Evolutionary conservation across 257 asterid species (phyloP).

Genomic region (Nicotiana attenuata): DNA sequence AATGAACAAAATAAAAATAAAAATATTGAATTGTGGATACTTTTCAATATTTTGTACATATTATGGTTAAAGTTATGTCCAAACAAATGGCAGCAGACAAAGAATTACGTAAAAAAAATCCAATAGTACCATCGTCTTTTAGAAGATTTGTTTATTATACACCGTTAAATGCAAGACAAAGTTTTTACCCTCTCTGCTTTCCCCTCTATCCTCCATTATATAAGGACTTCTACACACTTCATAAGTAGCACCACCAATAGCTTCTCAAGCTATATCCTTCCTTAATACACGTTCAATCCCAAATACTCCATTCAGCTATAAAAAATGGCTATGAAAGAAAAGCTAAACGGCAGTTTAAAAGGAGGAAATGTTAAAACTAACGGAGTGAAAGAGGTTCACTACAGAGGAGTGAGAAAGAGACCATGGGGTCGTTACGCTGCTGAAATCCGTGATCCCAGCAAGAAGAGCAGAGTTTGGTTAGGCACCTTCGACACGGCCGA

Average conservation of each 20-base stretch:
- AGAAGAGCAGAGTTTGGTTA: slow-evolving; percentile 80
- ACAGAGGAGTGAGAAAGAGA: slow-evolving; percentile 89
- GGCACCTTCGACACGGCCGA: slow-evolving; percentile 94
- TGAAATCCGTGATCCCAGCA: slow-evolving; percentile 88
- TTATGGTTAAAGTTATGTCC: too few species aligned
- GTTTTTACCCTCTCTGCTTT: neutral
- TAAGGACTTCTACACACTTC: neutral
- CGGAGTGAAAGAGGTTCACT: slow-evolving; percentile 54
- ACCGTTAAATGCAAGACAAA: neutral
- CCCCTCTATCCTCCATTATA: slow-evolving; percentile 15
- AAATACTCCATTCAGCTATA: neutral
- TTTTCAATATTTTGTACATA: too few species aligned
- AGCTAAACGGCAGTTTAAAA: slow-evolving; percentile 7
- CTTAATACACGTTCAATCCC: neutral
- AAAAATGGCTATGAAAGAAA: slow-evolving; percentile 54
- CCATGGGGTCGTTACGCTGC: slow-evolving; percentile 99
- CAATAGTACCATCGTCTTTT: neutral
- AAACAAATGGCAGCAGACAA: too few species aligned
- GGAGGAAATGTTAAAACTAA: slow-evolving; percentile 17
- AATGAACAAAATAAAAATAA: too few species aligned
- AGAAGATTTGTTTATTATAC: neutral
- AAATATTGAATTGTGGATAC: too few species aligned
- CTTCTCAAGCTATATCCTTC: neutral
- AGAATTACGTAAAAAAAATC: too few species aligned
- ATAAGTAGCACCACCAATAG: neutral